Evolutionary conservation across 345 rosid genomes (phyloP), one percentile per base, ranked within the genome.

Genomic region (Clausena lansium): DNA sequence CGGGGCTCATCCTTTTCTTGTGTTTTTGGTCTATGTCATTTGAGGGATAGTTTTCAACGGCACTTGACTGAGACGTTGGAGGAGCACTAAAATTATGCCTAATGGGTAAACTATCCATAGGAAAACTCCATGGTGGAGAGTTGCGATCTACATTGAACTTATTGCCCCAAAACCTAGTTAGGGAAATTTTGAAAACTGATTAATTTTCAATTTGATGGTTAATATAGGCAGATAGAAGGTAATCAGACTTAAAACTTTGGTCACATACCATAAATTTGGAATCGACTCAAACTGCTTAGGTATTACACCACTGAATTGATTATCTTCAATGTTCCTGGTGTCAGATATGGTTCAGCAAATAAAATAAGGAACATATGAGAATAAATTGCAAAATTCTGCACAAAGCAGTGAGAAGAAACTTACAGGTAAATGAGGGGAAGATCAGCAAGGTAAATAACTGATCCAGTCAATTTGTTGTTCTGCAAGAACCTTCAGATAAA

Each of bases 401-500:
- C 39, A 67, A 82, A 50, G 67, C 32, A 71, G 68, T 60, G 59
- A 24, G 57, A 66, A 58, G 73, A 76, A 73, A 82, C 91, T 13
- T 89, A 95, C 99, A 95, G 86, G 84, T 93, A 85, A 75, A 73
- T 81, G 79, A 93, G 88, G 74, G 93, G 93, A 80, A 95, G 97
- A 76, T 86, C 80, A 65, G 96, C 77, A 67, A 95, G 92, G 85
- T 89, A 91, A 71, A 85, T 71, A 85, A 95, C 91, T 28, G 99
- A 94, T 88, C 99, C 99, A 15, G 99, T 90, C 73, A 95, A 91
- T 58, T 78, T 83, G 87, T 96, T 96, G 77, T 84, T 89, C 91
- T 87, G 97, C 84, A 96, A 85, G 87, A 84, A 91, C 88, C 98
- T 96, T 89, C 70, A 75, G 60, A 73, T 28, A 76, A 64, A 38